phyloP scores from a whole-genome alignment of 306 rosid genomes.

The Cucumis sativus region Cucumber_9930_V3 NC_026655.2:20699001-20699500 shows the following conservation, averaged over 20 bases:
- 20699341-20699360: background rate
- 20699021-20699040: conserved; percentile 4
- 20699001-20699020: background rate
- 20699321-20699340: background rate
- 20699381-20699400: background rate
- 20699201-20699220: conserved; percentile 51
- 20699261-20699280: background rate
- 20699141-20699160: conserved; percentile 34
- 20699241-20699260: background rate
- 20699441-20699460: conserved; percentile 84
- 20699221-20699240: conserved; percentile 47
- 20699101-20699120: conserved; percentile 79
- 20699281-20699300: background rate
- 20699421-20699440: conserved; percentile 77
- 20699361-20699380: background rate
- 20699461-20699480: conserved; percentile 36
- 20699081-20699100: conserved; percentile 74
- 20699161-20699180: conserved; percentile 70
- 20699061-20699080: conserved; percentile 38
- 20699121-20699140: conserved; percentile 58
- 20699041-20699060: conserved; percentile 6
- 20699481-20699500: conserved; percentile 45
- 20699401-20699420: conserved; percentile 5
- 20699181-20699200: conserved; percentile 63
- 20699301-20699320: background rate